These are phyloP conservation scores for Panaeolus cyanescens DNA, from an alignment of 768 basidiomycete species.

Conservation along the genomic window DNA sequence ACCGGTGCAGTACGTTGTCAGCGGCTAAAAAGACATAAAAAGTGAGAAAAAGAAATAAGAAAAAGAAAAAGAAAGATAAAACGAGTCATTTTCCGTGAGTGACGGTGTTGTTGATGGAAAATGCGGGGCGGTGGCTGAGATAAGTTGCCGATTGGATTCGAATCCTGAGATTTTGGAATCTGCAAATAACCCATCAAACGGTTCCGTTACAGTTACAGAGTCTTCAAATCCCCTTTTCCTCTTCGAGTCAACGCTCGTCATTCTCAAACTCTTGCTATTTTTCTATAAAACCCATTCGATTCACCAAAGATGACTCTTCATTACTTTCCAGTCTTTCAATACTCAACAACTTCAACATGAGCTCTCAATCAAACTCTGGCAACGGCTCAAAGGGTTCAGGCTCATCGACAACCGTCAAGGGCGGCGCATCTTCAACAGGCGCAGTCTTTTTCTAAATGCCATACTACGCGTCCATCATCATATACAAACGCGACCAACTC, in stretches of 20 bases:
- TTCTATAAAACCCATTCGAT: slow-evolving; percentile 25
- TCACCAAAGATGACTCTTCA: slow-evolving; percentile 32
- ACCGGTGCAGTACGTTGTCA: slow-evolving; percentile 18
- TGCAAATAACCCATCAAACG: slow-evolving; percentile 23
- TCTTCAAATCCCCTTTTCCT: slow-evolving; percentile 30
- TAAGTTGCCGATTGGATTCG: slow-evolving; percentile 26
- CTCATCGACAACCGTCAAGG: slow-evolving; percentile 46
- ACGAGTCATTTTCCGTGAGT: slow-evolving; percentile 27
- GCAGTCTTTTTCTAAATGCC: slow-evolving; percentile 61
- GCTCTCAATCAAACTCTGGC: slow-evolving; percentile 35
- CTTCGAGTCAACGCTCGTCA: slow-evolving; percentile 42
- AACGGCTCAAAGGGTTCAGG: slow-evolving; percentile 26
- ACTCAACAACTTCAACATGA: slow-evolving; percentile 29
- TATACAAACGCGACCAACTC: background rate
- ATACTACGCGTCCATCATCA: slow-evolving; percentile 16
- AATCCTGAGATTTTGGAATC: slow-evolving; percentile 22
- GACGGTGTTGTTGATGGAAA: slow-evolving; percentile 5
- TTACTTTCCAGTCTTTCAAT: slow-evolving; percentile 21
- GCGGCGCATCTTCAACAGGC: slow-evolving; percentile 50
- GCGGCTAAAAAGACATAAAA: slow-evolving; percentile 20
- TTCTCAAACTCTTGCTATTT: slow-evolving; percentile 30
- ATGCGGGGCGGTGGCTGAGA: slow-evolving; percentile 31
- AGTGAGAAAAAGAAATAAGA: background rate
- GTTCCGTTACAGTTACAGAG: no score
- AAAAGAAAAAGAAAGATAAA: background rate